Evolutionary conservation across 805 yeast genomes (phyloP).

Genomic region (Yarrowia sp.): DNA sequence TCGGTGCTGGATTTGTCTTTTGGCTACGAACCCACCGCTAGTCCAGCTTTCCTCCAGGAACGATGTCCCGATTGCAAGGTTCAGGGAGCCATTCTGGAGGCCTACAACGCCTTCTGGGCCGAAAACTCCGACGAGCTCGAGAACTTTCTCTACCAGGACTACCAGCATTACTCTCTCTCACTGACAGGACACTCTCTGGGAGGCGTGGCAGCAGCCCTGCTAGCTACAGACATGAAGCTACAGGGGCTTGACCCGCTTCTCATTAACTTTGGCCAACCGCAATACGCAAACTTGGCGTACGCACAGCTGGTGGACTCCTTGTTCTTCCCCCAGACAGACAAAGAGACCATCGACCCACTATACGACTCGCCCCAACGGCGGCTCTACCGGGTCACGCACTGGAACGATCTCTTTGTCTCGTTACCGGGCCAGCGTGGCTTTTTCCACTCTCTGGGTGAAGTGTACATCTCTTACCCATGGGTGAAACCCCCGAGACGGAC

Average conservation of each 20-base stretch:
- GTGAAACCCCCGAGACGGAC: conserved; percentile 9
- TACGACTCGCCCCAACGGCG: conserved; percentile 31
- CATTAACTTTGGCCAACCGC: conserved; percentile 43
- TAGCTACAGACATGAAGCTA: conserved; percentile 11
- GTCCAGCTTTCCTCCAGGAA: conserved; percentile 7
- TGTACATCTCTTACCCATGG: conserved; percentile 27
- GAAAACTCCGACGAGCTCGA: background rate
- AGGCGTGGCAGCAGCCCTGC: conserved; percentile 22
- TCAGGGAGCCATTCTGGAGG: conserved; percentile 21
- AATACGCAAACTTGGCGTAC: conserved; percentile 47
- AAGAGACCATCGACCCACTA: conserved; percentile 18
- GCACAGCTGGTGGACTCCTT: conserved; percentile 55
- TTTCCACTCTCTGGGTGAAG: conserved; percentile 27
- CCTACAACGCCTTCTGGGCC: conserved; percentile 4
- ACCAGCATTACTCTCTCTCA: conserved; percentile 10
- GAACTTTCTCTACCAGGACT: conserved; percentile 12
- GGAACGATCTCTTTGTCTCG: conserved; percentile 33
- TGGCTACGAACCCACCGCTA: conserved; percentile 12
- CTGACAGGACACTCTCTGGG: conserved; percentile 30
- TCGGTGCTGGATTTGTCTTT: conserved; percentile 25
- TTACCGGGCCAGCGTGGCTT: conserved; percentile 6
- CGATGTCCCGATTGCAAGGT: conserved; percentile 25
- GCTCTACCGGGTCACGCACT: conserved; percentile 14
- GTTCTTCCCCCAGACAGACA: conserved; percentile 14
- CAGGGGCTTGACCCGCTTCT: conserved; percentile 21